Percentiles rank a stretch among this genome's conserved stretches.
These are phyloP conservation scores for Hypoxylon sp. DNA, from an alignment of 2,329 filamentous ascomycete species.

Conservation along the genomic window DNA sequence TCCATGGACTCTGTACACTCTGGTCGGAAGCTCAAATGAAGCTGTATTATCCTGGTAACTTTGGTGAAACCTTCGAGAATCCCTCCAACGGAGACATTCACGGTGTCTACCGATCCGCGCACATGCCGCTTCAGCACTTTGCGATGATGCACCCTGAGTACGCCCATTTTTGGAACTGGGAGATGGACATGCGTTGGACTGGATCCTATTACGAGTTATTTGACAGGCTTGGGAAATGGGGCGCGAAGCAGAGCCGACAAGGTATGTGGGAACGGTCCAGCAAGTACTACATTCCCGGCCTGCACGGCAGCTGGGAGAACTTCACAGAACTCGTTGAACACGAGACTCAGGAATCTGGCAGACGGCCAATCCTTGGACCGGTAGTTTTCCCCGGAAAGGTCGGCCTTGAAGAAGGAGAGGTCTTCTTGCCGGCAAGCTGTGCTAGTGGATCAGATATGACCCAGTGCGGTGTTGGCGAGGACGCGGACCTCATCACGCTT, in stretches of 20 bases:
- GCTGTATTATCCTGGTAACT: conserved; percentile 77
- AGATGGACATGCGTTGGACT: conserved; percentile 75
- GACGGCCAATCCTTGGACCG: conserved; percentile 77
- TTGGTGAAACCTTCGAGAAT: conserved; percentile 75
- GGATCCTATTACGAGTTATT: conserved; percentile 81
- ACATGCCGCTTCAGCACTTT: conserved; percentile 74
- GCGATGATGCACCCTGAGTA: conserved; percentile 73
- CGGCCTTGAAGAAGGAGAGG: conserved; percentile 64
- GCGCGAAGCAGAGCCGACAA: conserved; percentile 74
- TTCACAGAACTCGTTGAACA: conserved; percentile 74
- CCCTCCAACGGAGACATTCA: conserved; percentile 70
- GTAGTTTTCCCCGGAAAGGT: conserved; percentile 63
- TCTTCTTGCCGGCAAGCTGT: conserved; percentile 68
- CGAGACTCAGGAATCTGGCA: conserved; percentile 66
- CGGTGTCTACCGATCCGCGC: conserved; percentile 75
- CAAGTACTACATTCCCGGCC: conserved; percentile 79
- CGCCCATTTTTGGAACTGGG: conserved; percentile 77
- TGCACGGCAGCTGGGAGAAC: conserved; percentile 79
- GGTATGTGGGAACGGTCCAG: conserved; percentile 83
- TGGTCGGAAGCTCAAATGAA: conserved; percentile 90
- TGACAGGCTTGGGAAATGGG: conserved; percentile 74
- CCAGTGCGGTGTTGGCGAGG: conserved; percentile 76
- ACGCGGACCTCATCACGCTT: conserved; percentile 81
- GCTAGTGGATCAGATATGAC: conserved; percentile 62
- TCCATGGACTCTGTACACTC: conserved; percentile 82